These are phyloP conservation scores for Closterium sp. DNA, from an alignment of 139 green algal genomes.

Conservation along the genomic window DNA sequence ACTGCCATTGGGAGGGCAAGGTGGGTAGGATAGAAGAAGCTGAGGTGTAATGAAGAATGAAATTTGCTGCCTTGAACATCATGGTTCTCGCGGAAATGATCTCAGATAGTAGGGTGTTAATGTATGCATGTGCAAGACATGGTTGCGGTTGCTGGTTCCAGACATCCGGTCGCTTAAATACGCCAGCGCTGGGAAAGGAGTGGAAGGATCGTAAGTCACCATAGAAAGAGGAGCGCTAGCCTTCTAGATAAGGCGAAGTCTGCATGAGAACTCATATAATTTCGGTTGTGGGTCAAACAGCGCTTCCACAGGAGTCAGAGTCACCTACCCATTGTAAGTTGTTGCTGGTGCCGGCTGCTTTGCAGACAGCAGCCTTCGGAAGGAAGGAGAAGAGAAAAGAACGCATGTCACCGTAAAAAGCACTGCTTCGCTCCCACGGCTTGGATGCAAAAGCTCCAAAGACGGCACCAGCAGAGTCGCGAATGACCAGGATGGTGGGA, in stretches of 20 bases:
- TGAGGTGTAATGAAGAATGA: background rate
- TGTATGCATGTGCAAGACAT: too few species aligned
- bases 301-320: too few species aligned
- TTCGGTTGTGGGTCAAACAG: too few species aligned
- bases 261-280: too few species aligned
- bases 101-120: too few species aligned
- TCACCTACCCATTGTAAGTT: conserved; percentile 38
- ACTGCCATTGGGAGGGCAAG: conserved; percentile 7
- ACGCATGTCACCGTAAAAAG: conserved; percentile 38
- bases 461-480: conserved; percentile 25
- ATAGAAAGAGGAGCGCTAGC: conserved; percentile 35
- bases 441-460: conserved; percentile 44
- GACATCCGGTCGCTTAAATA: too few species aligned
- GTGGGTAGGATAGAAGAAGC: background rate
- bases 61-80: too few species aligned
- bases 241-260: too few species aligned
- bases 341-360: conserved; percentile 21
- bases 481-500: conserved; percentile 21
- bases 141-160: conserved; percentile 9
- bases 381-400: conserved; percentile 33
- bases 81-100: too few species aligned
- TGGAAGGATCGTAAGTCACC: conserved; percentile 32
- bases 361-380: background rate
- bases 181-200: conserved; percentile 11
- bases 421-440: conserved; percentile 27